phyloP scores from a whole-genome alignment of 345 rosid species.

The Corchorus olitorius region DNA sequence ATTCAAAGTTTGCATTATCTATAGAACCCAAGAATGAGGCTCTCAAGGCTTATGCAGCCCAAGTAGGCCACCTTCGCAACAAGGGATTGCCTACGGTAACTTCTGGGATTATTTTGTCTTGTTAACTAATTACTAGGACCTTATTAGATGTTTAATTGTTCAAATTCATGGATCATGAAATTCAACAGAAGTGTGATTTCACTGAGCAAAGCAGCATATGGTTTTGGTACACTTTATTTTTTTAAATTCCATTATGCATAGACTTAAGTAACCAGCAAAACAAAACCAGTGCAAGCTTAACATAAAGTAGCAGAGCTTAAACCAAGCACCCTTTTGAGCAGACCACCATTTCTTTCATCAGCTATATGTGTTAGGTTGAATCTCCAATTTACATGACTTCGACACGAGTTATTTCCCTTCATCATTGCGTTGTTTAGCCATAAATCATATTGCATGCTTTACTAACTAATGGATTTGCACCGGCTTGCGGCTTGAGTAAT shows the following conservation, averaged over 20 bases:
- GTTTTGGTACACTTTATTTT: not conserved
- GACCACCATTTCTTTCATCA: too few relatives aligned
- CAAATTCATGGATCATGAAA: not conserved
- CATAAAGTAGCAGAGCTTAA: too few relatives aligned
- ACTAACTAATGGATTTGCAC: not conserved
- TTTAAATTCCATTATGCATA: not conserved
- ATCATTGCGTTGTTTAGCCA: not conserved
- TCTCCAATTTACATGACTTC: not conserved
- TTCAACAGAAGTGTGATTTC: not conserved
- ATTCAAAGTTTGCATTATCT: slow-evolving; percentile 87
- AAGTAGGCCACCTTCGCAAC: slow-evolving; percentile 75
- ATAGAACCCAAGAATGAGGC: slow-evolving; percentile 89
- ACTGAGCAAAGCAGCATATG: not conserved
- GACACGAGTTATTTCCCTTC: not conserved
- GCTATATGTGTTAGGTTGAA: too few relatives aligned
- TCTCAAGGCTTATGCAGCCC: slow-evolving; percentile 77
- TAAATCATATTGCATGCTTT: not conserved
- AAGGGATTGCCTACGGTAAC: slow-evolving; percentile 86
- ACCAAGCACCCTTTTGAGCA: too few relatives aligned
- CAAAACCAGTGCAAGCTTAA: too few relatives aligned
- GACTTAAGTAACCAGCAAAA: not conserved
- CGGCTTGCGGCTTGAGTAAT: not conserved
- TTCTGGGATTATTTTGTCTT: slow-evolving; percentile 9
- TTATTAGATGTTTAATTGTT: not conserved
- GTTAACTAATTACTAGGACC: not conserved